Evolutionary conservation across 352 stramenopile species (phyloP).

Genomic region (Phytophthora cactorum): DNA sequence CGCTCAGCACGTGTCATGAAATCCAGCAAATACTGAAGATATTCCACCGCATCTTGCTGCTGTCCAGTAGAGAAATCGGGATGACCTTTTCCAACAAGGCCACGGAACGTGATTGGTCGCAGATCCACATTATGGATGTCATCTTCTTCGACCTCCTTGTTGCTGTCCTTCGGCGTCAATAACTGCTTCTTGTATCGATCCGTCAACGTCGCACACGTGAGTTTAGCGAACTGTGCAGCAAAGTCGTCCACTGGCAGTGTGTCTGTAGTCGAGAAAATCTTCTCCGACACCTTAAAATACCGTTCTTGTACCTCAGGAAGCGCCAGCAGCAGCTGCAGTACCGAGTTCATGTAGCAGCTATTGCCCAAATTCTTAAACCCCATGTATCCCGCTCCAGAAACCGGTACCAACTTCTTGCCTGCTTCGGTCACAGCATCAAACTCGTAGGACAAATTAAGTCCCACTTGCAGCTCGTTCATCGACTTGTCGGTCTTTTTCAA

Average conservation of each 20-base stretch:
- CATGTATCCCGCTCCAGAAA: conserved; percentile 92
- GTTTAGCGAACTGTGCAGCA: conserved; percentile 93
- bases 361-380: conserved; percentile 99
- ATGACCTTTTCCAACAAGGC: conserved; percentile 95
- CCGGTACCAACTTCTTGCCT: conserved; percentile 91
- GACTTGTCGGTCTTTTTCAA: conserved; percentile 99
- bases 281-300: conserved; percentile 66
- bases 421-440: conserved; percentile 98
- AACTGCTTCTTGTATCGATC: conserved; percentile 85
- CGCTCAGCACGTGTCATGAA: conserved; percentile 90
- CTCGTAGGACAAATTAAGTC: conserved; percentile 98
- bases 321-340: conserved; percentile 94
- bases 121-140: conserved; percentile 52
- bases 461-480: conserved; percentile 97
- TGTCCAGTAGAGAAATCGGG: conserved; percentile 96
- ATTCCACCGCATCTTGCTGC: conserved; percentile 98
- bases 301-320: conserved; percentile 77
- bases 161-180: conserved; percentile 16
- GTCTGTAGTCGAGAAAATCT: conserved; percentile 63
- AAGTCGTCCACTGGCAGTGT: conserved; percentile 79
- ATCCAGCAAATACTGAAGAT: conserved; percentile 96
- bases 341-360: conserved; percentile 99
- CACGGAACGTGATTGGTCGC: conserved; percentile 93
- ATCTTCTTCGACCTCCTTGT: conserved; percentile 47
- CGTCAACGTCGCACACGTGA: conserved; percentile 87